phyloP scores from a whole-genome alignment of 768 basidiomycete genomes.

The Trametes sanguinea region DNA sequence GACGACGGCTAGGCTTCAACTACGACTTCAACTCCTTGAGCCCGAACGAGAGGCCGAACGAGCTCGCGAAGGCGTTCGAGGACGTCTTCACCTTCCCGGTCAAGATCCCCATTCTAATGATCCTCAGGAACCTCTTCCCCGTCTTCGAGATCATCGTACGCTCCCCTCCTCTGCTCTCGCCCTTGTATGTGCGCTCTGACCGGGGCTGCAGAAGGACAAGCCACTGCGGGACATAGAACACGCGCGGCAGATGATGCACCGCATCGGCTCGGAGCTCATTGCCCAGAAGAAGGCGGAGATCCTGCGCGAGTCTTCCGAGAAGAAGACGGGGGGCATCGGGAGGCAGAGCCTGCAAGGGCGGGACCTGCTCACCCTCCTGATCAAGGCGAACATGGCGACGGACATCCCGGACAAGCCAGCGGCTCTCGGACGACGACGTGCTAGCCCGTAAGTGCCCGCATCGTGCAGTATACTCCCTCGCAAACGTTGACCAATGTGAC shows the following conservation, averaged over 20 bases:
- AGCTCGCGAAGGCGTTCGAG: slow-evolving; percentile 36
- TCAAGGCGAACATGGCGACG: slow-evolving; percentile 64
- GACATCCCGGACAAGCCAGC: slow-evolving; percentile 56
- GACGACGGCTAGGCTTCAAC: slow-evolving; percentile 33
- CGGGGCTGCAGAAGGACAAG: neutral
- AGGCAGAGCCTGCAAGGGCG: slow-evolving; percentile 11
- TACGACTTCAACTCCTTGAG: slow-evolving; percentile 38
- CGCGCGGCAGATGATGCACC: slow-evolving; percentile 26
- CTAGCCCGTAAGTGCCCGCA: slow-evolving; percentile 47
- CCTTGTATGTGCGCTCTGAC: neutral
- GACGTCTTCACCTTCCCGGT: slow-evolving; percentile 27
- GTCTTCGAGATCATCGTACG: slow-evolving; percentile 28
- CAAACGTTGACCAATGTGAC: no score
- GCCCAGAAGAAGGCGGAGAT: slow-evolving; percentile 39
- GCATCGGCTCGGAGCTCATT: slow-evolving; percentile 34
- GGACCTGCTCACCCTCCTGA: slow-evolving; percentile 40
- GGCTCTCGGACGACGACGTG: slow-evolving; percentile 64
- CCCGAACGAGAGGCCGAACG: slow-evolving; percentile 30
- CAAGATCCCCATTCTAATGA: slow-evolving; percentile 9
- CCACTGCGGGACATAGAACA: neutral
- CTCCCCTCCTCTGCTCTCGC: neutral
- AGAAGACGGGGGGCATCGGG: slow-evolving; percentile 16
- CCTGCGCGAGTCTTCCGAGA: slow-evolving; percentile 38
- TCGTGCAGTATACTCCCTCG: neutral
- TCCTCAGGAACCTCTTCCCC: slow-evolving; percentile 21